Evolutionary conservation across 441 rosid species (phyloP).

Genomic region (Syzygium malaccense): DNA sequence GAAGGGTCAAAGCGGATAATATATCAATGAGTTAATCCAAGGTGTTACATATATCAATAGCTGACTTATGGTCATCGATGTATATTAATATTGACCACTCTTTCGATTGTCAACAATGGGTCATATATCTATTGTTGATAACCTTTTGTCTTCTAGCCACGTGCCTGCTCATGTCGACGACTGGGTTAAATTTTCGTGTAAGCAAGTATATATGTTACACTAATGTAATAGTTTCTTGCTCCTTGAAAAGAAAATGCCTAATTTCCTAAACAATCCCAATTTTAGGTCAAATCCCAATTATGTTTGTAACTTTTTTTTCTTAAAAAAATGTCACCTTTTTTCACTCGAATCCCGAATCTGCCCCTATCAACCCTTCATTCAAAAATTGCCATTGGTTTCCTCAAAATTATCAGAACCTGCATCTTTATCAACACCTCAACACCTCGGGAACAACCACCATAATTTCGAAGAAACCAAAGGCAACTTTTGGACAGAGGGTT

Average conservation of each 20-base stretch:
- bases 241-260: not conserved
- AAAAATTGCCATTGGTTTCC: accelerated
- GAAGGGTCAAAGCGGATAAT: no score
- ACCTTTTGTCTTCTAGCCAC: not conserved
- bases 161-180: not conserved
- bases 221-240: not conserved
- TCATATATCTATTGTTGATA: not conserved
- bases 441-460: accelerated
- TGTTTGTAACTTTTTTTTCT: not conserved
- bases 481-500: not conserved
- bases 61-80: not conserved
- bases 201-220: not conserved
- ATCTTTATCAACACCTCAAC: not conserved
- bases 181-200: not conserved
- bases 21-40: no score
- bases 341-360: not conserved
- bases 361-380: accelerated
- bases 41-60: no score
- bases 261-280: not conserved
- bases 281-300: not conserved
- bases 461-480: not conserved
- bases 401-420: not conserved
- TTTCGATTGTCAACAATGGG: not conserved
- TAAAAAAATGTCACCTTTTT: not conserved
- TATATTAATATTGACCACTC: not conserved